Percentiles rank a stretch among this genome's conserved stretches.
Evolutionary conservation across 306 rosid genomes (phyloP).

Genomic region (Fagus sylvatica): DNA sequence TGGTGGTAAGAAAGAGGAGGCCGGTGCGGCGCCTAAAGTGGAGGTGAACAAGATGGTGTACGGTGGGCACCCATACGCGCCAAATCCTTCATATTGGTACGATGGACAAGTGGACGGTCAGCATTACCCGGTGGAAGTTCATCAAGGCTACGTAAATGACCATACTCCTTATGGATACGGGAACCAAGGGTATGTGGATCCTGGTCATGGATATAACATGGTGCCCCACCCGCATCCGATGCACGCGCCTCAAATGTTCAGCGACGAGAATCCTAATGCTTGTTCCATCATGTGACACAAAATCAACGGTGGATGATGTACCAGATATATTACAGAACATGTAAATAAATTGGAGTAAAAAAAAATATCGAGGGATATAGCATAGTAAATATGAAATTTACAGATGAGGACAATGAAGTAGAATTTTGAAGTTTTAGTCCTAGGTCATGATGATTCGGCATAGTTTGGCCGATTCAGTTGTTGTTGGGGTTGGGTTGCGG

Average conservation of each 20-base stretch:
- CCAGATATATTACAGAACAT: background rate
- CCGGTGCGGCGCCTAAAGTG: slow-evolving; percentile 11
- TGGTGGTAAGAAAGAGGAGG: slow-evolving; percentile 31
- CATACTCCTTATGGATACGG: slow-evolving; percentile 37
- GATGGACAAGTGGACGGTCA: slow-evolving; percentile 59
- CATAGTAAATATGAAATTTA: background rate
- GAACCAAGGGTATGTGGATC: slow-evolving; percentile 22
- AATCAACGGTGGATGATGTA: background rate
- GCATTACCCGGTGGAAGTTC: slow-evolving; percentile 28
- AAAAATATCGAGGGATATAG: background rate
- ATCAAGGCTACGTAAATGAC: slow-evolving; percentile 10
- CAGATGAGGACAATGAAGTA: background rate
- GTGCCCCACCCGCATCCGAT: slow-evolving; percentile 14
- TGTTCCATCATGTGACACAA: slow-evolving; percentile 74
- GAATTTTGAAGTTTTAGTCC: background rate
- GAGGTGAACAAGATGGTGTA: slow-evolving; percentile 66
- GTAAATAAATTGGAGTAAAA: slow-evolving; percentile 28
- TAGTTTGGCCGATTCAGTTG: background rate
- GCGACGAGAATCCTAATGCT: slow-evolving; percentile 91
- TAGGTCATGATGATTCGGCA: background rate
- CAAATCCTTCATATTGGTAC: slow-evolving; percentile 29
- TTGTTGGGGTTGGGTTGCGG: slow-evolving; percentile 21
- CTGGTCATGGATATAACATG: slow-evolving; percentile 22
- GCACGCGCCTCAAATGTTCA: slow-evolving; percentile 55
- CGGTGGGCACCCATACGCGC: slow-evolving; percentile 40